Evolutionary conservation across 768 basidiomycete genomes (phyloP).

Genomic region (Inosperma sp.): DNA sequence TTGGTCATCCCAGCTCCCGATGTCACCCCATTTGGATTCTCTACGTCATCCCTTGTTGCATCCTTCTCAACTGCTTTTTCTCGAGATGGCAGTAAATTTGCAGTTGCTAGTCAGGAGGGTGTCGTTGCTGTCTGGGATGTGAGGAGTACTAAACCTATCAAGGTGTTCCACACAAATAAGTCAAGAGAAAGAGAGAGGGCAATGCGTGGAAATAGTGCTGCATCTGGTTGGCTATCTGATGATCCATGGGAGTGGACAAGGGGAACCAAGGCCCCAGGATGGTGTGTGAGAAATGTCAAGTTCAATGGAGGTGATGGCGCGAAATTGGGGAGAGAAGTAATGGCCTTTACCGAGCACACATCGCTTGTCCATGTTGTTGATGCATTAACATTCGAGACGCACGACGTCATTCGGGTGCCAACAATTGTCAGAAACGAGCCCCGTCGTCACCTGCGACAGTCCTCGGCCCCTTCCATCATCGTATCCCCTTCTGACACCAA

Average conservation of each 20-base stretch:
- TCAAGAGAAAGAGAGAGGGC: constrained; percentile 16
- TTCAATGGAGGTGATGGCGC: constrained; percentile 51
- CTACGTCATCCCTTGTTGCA: constrained; percentile 50
- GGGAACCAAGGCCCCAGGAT: constrained; percentile 62
- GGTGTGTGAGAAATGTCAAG: constrained; percentile 84
- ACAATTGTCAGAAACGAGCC: constrained; percentile 20
- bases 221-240: constrained; percentile 53
- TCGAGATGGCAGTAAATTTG: constrained; percentile 70
- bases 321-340: constrained; percentile 60
- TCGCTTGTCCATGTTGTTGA: constrained; percentile 80
- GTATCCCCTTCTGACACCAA: not conserved
- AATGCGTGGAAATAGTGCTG: constrained; percentile 33
- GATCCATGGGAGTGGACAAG: constrained; percentile 68
- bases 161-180: constrained; percentile 60
- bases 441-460: constrained; percentile 5
- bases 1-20: constrained; percentile 61
- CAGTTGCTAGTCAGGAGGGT: constrained; percentile 80
- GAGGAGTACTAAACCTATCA: constrained; percentile 64
- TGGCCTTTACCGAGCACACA: constrained; percentile 93
- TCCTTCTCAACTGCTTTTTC: constrained; percentile 82
- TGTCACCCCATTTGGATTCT: constrained; percentile 31
- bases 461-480: constrained; percentile 2
- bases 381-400: constrained; percentile 78
- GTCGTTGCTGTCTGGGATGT: constrained; percentile 81
- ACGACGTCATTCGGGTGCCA: constrained; percentile 63